Conservation (phyloP, 306 rosid genomes). For the Luffa aegyptiaca region DNA sequence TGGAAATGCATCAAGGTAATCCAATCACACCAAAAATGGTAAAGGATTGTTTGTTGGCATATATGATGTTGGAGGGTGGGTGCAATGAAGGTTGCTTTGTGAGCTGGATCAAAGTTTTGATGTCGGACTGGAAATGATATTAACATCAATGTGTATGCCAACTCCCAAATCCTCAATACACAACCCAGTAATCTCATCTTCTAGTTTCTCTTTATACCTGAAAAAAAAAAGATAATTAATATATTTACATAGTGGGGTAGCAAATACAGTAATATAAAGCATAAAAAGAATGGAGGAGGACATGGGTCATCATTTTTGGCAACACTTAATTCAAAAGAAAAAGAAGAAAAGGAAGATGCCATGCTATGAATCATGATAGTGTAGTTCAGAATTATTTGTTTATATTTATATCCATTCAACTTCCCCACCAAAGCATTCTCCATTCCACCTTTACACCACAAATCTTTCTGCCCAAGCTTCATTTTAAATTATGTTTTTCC, state of each 20-base stretch:
- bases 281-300: background rate
- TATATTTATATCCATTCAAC: slow-evolving; percentile 4
- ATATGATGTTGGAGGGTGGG: background rate
- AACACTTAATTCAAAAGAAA: background rate
- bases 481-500: background rate
- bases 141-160: background rate
- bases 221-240: no score
- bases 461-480: slow-evolving; percentile 6
- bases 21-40: background rate
- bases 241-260: no score
- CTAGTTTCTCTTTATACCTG: no score
- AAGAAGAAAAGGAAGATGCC: background rate
- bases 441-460: slow-evolving; percentile 1
- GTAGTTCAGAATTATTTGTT: background rate
- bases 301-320: slow-evolving; percentile 1
- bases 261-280: background rate
- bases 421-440: background rate
- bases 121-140: background rate
- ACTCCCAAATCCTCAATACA: background rate
- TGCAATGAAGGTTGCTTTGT: background rate
- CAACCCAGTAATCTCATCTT: background rate
- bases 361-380: background rate
- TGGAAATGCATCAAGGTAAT: background rate
- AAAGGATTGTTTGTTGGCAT: background rate
- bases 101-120: background rate